Conservation (phyloP, 2,329 filamentous ascomycete species). For the Nannizziopsis arthrosporioides region DNA sequence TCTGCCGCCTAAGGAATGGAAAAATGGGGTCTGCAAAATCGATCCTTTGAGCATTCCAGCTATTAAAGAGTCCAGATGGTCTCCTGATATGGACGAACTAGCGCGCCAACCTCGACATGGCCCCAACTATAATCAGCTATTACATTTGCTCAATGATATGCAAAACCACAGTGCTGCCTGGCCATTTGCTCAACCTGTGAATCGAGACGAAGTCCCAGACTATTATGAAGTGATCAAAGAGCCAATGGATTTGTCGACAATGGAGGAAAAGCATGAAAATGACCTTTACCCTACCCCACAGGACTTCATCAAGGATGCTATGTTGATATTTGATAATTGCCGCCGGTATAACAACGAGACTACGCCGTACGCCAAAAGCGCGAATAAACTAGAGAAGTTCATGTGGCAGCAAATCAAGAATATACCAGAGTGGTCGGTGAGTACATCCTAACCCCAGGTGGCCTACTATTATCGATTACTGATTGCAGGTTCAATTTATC, state of each 20-base stretch:
- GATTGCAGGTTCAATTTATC: neutral
- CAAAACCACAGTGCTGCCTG: constrained; percentile 88
- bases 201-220: constrained; percentile 90
- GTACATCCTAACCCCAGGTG: constrained; percentile 19
- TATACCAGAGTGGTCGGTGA: constrained; percentile 78
- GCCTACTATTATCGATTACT: neutral
- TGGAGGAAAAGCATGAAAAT: constrained; percentile 90
- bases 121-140: constrained; percentile 87
- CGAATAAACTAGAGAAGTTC: constrained; percentile 82
- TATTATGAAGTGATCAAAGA: constrained; percentile 98
- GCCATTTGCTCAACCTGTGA: constrained; percentile 91
- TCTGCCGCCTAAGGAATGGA: constrained; percentile 74
- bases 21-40: constrained; percentile 59
- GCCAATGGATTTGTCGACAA: constrained; percentile 91
- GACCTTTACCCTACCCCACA: constrained; percentile 85
- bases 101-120: constrained; percentile 90
- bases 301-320: constrained; percentile 81
- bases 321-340: constrained; percentile 87
- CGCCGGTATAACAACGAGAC: constrained; percentile 92
- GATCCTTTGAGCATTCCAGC: constrained; percentile 78
- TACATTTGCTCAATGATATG: constrained; percentile 85
- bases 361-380: constrained; percentile 88
- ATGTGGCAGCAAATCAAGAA: constrained; percentile 91
- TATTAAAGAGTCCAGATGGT: constrained; percentile 89
- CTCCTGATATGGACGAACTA: constrained; percentile 92